These are phyloP conservation scores for Fagopyrum tataricum DNA, from an alignment of 148 eudicot genomes.

Conservation along the genomic window DNA sequence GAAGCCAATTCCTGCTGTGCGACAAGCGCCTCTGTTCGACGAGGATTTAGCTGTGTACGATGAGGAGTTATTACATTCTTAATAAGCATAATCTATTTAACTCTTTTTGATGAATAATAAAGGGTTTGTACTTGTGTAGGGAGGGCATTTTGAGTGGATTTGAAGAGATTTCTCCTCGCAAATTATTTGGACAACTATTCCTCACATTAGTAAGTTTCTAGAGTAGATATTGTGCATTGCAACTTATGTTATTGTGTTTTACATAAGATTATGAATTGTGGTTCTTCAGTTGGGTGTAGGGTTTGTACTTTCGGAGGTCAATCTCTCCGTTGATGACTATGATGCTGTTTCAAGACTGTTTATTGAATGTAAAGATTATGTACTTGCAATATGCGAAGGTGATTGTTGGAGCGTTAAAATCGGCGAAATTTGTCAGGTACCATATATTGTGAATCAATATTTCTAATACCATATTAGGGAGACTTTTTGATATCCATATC, in stretches of 20 bases:
- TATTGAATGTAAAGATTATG: slow-evolving; percentile 70
- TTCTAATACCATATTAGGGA: slow-evolving; percentile 22
- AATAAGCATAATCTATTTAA: background rate
- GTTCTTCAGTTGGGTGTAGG: slow-evolving; percentile 70
- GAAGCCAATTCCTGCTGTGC: slow-evolving; percentile 86
- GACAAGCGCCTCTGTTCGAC: slow-evolving; percentile 83
- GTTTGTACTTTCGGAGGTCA: slow-evolving; percentile 63
- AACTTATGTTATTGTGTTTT: background rate
- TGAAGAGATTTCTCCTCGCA: slow-evolving; percentile 62
- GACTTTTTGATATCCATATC: slow-evolving; percentile 26
- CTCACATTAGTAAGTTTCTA: slow-evolving; percentile 55
- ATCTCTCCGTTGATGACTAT: slow-evolving; percentile 36
- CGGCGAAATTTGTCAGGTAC: slow-evolving; percentile 89
- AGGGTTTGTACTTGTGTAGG: slow-evolving; percentile 33
- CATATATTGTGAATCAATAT: too few relatives aligned
- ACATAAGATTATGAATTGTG: background rate
- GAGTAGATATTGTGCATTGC: background rate
- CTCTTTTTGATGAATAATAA: slow-evolving; percentile 9
- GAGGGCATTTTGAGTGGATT: slow-evolving; percentile 65
- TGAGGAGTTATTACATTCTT: slow-evolving; percentile 10
- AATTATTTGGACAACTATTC: slow-evolving; percentile 77
- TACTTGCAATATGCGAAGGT: slow-evolving; percentile 54
- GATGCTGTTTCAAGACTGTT: slow-evolving; percentile 42
- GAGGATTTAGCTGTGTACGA: slow-evolving; percentile 94
- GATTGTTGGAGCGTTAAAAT: slow-evolving; percentile 52